Percentiles rank a stretch among this genome's conserved stretches.
Conservation (phyloP, 2,329 filamentous ascomycete species). For the Nakataea oryzae region DNA sequence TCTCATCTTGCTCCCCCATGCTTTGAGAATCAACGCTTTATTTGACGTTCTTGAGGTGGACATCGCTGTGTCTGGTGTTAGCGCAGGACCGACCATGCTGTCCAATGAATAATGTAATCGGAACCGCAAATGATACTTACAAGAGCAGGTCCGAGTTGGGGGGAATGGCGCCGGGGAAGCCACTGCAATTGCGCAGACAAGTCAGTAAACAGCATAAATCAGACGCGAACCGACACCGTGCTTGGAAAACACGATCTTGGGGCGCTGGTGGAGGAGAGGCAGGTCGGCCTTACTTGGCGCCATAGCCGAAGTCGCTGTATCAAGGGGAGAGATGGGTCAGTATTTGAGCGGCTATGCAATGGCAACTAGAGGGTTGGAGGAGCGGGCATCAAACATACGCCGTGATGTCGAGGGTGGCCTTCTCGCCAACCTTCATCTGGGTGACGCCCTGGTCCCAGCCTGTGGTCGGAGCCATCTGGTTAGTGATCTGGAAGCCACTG, state of each 20-base stretch:
- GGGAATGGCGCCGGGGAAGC: conserved; percentile 71
- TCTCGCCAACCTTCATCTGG: conserved; percentile 85
- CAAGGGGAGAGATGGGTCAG: not conserved
- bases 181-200: conserved; percentile 35
- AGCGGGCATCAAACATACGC: conserved; percentile 42
- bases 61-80: conserved; percentile 18
- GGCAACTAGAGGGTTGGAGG: not conserved
- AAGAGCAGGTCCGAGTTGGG: conserved; percentile 68
- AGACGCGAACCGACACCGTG: not conserved
- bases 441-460: conserved; percentile 80
- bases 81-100: not conserved
- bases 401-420: conserved; percentile 72
- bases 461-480: conserved; percentile 20
- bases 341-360: not conserved
- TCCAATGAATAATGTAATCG: not conserved
- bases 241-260: too few species aligned
- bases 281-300: conserved; percentile 42
- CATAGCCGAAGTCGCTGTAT: conserved; percentile 54
- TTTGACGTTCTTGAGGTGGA: conserved; percentile 20
- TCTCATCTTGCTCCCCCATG: not conserved
- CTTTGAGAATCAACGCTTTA: conserved; percentile 6
- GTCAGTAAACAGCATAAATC: not conserved
- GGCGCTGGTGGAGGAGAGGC: too few species aligned
- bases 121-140: conserved; percentile 40
- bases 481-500: not conserved